Evolutionary conservation across 2,329 filamentous ascomycete species (phyloP), one percentile per base, ranked within the genome.

Genomic region (Claviceps maximensis): DNA sequence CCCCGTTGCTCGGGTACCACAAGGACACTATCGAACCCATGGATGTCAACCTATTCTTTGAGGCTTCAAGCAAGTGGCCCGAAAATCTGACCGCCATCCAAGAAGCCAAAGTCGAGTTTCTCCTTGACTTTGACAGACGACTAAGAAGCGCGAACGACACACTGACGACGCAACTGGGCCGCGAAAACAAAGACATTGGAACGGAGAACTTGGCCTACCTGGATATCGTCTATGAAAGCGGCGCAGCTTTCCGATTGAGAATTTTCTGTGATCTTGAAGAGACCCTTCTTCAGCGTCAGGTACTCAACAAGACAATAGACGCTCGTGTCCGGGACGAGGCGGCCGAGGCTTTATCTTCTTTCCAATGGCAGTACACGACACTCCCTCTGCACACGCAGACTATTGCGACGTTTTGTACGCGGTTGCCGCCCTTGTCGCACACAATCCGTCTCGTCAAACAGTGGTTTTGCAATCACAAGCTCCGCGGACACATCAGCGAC

Each of bases 61-160:
- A 98, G 70, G 87, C 86, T 4, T 97, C 93, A 7, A 84, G 83
- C 47, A 85, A 88, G 59, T 98, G 93, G 93, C 93, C 93, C 0
- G 90, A 97, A 63, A 89, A 94, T 63, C 71, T 97, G 9, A 80
- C 80, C 3, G 90, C 91, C 5, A 95, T 97, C 53, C 93, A 98
- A 66, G 82, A 89, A 62, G 90, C 89, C 13, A 98, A 98, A 68
- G 79, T 94, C 41, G 93, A 94, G 3, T 95, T 98, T 64, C 74
- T 93, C 4, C 71, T 96, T 3, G 80, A 83, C 60, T 82, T 95
- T 53, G 82, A 83, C 49, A 81, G 84, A 50, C 76, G 89, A 2
- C 71, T 98, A 2, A 75, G 79, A 52, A 75, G 79, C 19, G 69
- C 74, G 2, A 79, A 83, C 27, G 73, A 78, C 9, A 75, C 73